These are phyloP conservation scores for Venturia aucupariae DNA, from an alignment of 2,329 filamentous ascomycete species.

Conservation along the genomic window DNA sequence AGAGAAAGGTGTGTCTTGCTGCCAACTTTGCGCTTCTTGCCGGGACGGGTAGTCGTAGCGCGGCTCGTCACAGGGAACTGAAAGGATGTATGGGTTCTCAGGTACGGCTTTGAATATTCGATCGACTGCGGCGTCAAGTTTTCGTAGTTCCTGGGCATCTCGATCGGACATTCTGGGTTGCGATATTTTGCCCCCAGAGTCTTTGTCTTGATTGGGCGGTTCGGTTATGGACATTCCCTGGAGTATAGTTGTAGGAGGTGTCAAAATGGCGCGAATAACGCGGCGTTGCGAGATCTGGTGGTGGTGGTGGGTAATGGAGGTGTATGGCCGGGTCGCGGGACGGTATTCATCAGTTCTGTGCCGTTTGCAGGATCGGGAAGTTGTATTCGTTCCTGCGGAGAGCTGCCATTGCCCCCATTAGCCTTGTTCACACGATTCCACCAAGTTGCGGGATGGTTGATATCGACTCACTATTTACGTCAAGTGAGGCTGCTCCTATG, in stretches of 20 bases:
- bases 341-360: neutral
- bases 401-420: neutral
- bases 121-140: conserved; percentile 32
- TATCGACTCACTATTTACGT: neutral
- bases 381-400: neutral
- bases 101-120: conserved; percentile 35
- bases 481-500: neutral
- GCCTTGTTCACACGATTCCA: neutral
- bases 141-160: conserved; percentile 27
- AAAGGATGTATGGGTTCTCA: conserved; percentile 37
- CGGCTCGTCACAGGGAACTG: conserved; percentile 37
- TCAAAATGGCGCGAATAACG: neutral
- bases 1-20: conserved; percentile 42
- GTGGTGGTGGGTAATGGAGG: neutral
- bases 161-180: conserved; percentile 11
- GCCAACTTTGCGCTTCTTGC: conserved; percentile 34
- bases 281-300: neutral
- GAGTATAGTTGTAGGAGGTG: neutral
- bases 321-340: neutral
- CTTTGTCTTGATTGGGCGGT: neutral
- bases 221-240: conserved; percentile 4
- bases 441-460: neutral
- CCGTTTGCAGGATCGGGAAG: neutral
- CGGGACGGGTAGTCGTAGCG: conserved; percentile 34
- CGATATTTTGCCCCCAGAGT: neutral